Conservation (phyloP, 1,284 basidiomycete genomes). For the Pseudozyma pruni region DNA sequence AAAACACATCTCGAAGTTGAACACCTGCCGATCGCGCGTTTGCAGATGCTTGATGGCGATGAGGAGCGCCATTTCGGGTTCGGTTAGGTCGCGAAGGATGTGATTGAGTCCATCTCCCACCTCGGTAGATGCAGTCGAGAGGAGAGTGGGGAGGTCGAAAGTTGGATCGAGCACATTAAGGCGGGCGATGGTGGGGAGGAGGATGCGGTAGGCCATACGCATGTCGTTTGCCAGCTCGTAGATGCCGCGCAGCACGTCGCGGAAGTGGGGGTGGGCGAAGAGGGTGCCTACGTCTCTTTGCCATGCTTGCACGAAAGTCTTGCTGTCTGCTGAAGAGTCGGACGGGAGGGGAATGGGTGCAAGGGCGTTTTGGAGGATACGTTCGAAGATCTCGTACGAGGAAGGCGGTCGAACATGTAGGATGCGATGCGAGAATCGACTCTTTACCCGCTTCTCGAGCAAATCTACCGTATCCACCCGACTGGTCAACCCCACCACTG, state of each 20-base stretch:
- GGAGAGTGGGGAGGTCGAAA: conserved; percentile 19
- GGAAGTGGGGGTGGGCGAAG: conserved; percentile 26
- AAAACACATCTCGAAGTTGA: conserved; percentile 66
- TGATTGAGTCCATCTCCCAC: conserved; percentile 16
- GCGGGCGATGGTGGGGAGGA: conserved; percentile 16
- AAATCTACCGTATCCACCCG: conserved; percentile 60
- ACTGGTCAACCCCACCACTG: conserved; percentile 58
- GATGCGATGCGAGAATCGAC: conserved; percentile 63
- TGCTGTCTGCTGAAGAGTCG: neutral
- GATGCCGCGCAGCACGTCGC: conserved; percentile 30
- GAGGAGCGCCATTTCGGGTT: conserved; percentile 59
- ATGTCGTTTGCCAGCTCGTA: conserved; percentile 55
- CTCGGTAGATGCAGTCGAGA: conserved; percentile 18
- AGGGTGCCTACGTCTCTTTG: conserved; percentile 18
- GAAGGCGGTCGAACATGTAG: conserved; percentile 55
- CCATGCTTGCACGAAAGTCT: conserved; percentile 33
- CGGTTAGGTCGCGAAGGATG: conserved; percentile 48
- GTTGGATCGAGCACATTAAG: conserved; percentile 3
- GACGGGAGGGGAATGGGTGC: neutral
- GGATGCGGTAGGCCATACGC: conserved; percentile 40
- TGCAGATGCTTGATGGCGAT: conserved; percentile 63
- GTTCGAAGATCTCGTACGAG: conserved; percentile 31
- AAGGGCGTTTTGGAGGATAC: conserved; percentile 45
- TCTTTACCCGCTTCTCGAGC: conserved; percentile 66
- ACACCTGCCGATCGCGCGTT: conserved; percentile 53